Evolutionary conservation across 2,329 filamentous ascomycete species (phyloP), one percentile per base, ranked within the genome.

Genomic region (Hymenoscyphus occultus): DNA sequence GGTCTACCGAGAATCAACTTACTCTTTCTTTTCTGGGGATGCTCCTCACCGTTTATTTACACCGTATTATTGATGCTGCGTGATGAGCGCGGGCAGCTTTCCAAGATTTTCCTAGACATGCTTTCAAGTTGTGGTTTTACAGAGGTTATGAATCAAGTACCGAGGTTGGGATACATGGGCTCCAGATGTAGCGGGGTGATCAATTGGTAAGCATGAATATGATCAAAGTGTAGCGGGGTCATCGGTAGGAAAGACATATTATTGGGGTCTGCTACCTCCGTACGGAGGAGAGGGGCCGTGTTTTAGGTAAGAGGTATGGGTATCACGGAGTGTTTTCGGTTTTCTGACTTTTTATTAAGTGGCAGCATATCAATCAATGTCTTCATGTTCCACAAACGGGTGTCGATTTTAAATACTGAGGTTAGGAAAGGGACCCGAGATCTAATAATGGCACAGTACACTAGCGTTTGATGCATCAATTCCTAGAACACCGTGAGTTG

Each of bases 161-260:
- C 45, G 45, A 51, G 45, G 45, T 51, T n/a, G n/a, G 45, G 45
- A 19, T n/a, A 51, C 5, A 35, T 9, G 32, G 22, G 45, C 45
- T 51, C 45, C 9, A 51, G 45, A 51, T 51, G n/a, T 10, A 22
- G n/a, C 45, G 45, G 45, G 45, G 45, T 22, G 45, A 10, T 22
- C 14, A 28, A 51, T n/a, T 51, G 45, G 45, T 51, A 51, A 22
- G 45, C 45, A 51, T 51, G 45, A 51, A 51, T 51, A 19, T 51
- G 45, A 51, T 51, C n/a, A 51, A 51, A 51, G 10, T 51, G n/a
- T 51, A 51, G 45, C 45, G n/a, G 45, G 45, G 45, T 51, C 9
- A 5, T 51, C 7, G 45, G 45, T 28, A n/a, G 19, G 45, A 51
- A 28, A 51, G 45, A 22, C n/a, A 22, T 22, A 22, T 19, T 12